These are phyloP conservation scores for Pholiota conissans DNA, from an alignment of 768 basidiomycete species.

Conservation along the genomic window DNA sequence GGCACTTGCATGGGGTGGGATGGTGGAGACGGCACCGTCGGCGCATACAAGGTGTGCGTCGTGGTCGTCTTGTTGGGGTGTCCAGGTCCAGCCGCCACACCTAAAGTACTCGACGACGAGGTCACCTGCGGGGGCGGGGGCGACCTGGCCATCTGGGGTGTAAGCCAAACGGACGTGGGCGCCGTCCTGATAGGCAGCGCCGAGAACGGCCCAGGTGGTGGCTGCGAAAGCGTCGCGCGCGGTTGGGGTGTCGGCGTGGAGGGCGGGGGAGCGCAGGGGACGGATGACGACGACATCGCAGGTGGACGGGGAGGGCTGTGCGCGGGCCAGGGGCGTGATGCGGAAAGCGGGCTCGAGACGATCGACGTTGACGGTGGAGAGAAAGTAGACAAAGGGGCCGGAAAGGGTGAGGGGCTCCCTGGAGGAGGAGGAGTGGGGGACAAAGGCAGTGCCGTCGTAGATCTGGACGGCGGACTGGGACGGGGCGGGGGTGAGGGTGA, in stretches of 20 bases:
- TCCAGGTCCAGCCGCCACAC: constrained; percentile 85
- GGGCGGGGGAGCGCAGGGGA: constrained; percentile 60
- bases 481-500: constrained; percentile 53
- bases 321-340: constrained; percentile 64
- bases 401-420: constrained; percentile 36
- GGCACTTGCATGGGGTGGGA: constrained; percentile 61
- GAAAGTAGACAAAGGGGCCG: constrained; percentile 87
- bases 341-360: constrained; percentile 82
- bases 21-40: constrained; percentile 72
- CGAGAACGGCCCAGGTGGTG: constrained; percentile 55
- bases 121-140: constrained; percentile 36
- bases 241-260: constrained; percentile 39
- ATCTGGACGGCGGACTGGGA: constrained; percentile 45
- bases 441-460: constrained; percentile 62
- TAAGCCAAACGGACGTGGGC: constrained; percentile 67
- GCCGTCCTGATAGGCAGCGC: constrained; percentile 78
- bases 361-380: constrained; percentile 81
- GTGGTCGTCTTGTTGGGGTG: constrained; percentile 55
- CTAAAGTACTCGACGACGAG: constrained; percentile 77
- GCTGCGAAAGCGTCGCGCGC: constrained; percentile 49
- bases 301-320: constrained; percentile 43
- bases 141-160: constrained; percentile 38
- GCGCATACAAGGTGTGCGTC: constrained; percentile 74
- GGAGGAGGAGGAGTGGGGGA: constrained; percentile 32
- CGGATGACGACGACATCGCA: constrained; percentile 80